Conservation (phyloP, 768 basidiomycete genomes). For the Leccinum aurantiacum region DNA sequence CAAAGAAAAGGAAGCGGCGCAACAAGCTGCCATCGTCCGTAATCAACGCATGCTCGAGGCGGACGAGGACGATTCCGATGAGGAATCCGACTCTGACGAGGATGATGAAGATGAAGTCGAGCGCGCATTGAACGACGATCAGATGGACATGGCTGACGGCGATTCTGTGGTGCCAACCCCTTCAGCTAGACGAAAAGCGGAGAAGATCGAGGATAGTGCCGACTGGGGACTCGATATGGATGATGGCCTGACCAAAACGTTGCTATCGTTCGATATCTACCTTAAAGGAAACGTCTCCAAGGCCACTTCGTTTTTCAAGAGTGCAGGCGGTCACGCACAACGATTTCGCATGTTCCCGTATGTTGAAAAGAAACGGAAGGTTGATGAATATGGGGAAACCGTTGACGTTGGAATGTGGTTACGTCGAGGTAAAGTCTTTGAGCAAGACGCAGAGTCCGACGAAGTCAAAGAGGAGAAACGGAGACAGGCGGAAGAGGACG, state of each 20-base stretch:
- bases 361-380: conserved; percentile 85
- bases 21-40: conserved; percentile 79
- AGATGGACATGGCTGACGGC: conserved; percentile 45
- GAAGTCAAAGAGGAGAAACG: conserved; percentile 73
- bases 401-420: conserved; percentile 97
- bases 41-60: conserved; percentile 91
- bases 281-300: conserved; percentile 94
- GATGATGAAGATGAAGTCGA: conserved; percentile 59
- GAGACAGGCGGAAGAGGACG: conserved; percentile 70
- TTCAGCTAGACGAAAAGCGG: conserved; percentile 42
- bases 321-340: conserved; percentile 62
- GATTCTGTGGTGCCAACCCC: conserved; percentile 23
- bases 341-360: conserved; percentile 98
- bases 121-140: conserved; percentile 51
- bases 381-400: conserved; percentile 95
- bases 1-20: conserved; percentile 83
- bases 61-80: conserved; percentile 83
- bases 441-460: conserved; percentile 85
- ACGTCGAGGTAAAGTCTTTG: conserved; percentile 84
- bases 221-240: conserved; percentile 79
- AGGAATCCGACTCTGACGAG: conserved; percentile 64
- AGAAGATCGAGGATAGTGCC: conserved; percentile 49
- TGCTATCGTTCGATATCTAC: conserved; percentile 93
- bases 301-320: conserved; percentile 85
- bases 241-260: conserved; percentile 68